Percentiles rank a stretch among this genome's conserved stretches.
Conservation (phyloP, 192 early-diverging fungal species). For the Coemansia sp. region DNA sequence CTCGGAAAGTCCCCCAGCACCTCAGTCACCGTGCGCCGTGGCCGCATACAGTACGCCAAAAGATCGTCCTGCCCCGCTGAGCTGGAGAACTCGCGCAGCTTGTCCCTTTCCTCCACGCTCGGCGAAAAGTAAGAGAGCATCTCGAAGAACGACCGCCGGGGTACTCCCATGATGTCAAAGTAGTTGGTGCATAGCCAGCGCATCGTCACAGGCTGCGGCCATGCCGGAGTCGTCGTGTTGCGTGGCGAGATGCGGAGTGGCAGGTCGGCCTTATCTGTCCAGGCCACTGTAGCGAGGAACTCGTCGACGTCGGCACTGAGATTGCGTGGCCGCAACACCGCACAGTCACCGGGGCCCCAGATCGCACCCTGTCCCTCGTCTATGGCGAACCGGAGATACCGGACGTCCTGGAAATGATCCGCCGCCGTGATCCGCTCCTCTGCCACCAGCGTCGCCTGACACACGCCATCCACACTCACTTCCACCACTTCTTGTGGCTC, state of each 20-base stretch:
- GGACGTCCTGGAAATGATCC: slow-evolving; percentile 93
- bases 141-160: slow-evolving; percentile 89
- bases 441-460: slow-evolving; percentile 27
- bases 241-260: slow-evolving; percentile 11
- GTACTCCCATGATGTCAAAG: slow-evolving; percentile 84
- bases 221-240: background rate
- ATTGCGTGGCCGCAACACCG: slow-evolving; percentile 76
- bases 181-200: slow-evolving; percentile 72
- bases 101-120: slow-evolving; percentile 69
- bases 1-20: slow-evolving; percentile 81
- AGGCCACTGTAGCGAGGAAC: slow-evolving; percentile 65
- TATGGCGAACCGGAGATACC: slow-evolving; percentile 69
- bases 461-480: slow-evolving; percentile 59
- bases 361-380: slow-evolving; percentile 9
- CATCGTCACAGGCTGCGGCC: slow-evolving; percentile 57
- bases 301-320: slow-evolving; percentile 63
- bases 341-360: slow-evolving; percentile 76
- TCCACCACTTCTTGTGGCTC: background rate
- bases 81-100: slow-evolving; percentile 76
- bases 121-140: slow-evolving; percentile 77
- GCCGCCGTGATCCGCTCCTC: slow-evolving; percentile 72
- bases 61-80: slow-evolving; percentile 86
- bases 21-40: slow-evolving; percentile 79
- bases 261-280: slow-evolving; percentile 55
- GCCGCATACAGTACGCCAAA: slow-evolving; percentile 80